phyloP scores from a whole-genome alignment of 2,329 filamentous ascomycete genomes.

The Sporothrix inflata region DNA sequence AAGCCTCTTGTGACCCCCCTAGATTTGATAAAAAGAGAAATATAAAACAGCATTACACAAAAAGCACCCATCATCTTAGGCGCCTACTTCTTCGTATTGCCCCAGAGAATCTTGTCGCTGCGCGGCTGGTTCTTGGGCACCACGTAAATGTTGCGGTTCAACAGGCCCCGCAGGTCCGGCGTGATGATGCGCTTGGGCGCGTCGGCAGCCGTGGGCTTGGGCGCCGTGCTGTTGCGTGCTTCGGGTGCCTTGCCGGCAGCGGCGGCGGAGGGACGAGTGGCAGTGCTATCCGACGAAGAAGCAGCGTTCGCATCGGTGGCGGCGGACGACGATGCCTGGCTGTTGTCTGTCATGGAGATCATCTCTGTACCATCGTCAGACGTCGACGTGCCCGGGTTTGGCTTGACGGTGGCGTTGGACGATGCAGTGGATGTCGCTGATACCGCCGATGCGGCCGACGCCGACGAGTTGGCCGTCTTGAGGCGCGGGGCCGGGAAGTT shows the following conservation, averaged over 20 bases:
- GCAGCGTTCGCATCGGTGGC: neutral
- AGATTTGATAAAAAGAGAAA: neutral
- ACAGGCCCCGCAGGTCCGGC: conserved; percentile 58
- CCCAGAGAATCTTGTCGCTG: conserved; percentile 31
- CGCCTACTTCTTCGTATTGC: conserved; percentile 25
- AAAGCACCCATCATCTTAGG: too few relatives aligned
- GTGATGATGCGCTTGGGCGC: conserved; percentile 54
- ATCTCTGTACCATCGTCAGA: conserved; percentile 20
- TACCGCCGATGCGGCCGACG: neutral
- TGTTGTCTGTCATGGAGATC: conserved; percentile 26
- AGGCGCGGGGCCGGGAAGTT: conserved; percentile 71
- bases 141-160: conserved; percentile 53
- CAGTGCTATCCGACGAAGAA: neutral
- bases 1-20: neutral
- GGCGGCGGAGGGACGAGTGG: conserved; percentile 2
- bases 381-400: neutral
- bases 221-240: neutral
- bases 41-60: neutral
- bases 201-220: neutral
- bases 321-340: neutral
- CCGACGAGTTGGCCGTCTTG: neutral
- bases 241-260: conserved; percentile 31
- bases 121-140: conserved; percentile 30
- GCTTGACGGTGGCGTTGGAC: neutral
- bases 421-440: neutral